Evolutionary conservation across 345 rosid species (phyloP).

Genomic region (Syzygium grande): DNA sequence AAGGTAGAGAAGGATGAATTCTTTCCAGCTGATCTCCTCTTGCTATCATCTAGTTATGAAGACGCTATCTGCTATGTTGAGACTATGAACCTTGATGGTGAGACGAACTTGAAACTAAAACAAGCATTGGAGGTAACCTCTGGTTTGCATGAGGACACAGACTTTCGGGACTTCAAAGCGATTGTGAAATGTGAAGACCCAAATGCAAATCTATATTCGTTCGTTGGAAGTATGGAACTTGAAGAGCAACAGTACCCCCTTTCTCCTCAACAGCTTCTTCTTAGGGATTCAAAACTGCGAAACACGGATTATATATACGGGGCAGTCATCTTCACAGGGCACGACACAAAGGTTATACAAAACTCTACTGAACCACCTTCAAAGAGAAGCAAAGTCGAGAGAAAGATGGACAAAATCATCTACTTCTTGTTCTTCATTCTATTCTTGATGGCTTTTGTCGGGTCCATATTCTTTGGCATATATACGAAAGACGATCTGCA

Average conservation of each 20-base stretch:
- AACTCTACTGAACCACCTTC: slow-evolving; percentile 82
- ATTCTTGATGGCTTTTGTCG: slow-evolving; percentile 41
- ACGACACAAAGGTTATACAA: slow-evolving; percentile 88
- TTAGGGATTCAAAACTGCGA: slow-evolving; percentile 78
- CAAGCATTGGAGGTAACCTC: slow-evolving; percentile 76
- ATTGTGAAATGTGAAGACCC: slow-evolving; percentile 82
- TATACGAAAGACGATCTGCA: slow-evolving; percentile 48
- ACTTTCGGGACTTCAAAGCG: slow-evolving; percentile 54
- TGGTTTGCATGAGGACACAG: slow-evolving; percentile 45
- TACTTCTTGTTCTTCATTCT: slow-evolving; percentile 55
- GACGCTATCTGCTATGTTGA: slow-evolving; percentile 87
- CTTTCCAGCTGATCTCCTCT: slow-evolving; percentile 78
- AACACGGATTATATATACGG: slow-evolving; percentile 82
- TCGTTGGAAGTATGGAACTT: slow-evolving; percentile 65
- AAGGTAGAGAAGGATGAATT: slow-evolving; percentile 78
- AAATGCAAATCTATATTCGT: slow-evolving; percentile 78
- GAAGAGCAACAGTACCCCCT: slow-evolving; percentile 55
- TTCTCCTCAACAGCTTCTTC: slow-evolving; percentile 72
- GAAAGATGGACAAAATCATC: slow-evolving; percentile 69
- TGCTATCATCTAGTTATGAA: slow-evolving; percentile 76
- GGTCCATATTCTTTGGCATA: slow-evolving; percentile 71
- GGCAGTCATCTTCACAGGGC: slow-evolving; percentile 78
- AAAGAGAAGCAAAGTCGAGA: slow-evolving; percentile 84
- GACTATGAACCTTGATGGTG: slow-evolving; percentile 97
- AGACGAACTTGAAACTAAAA: slow-evolving; percentile 79